Evolutionary conservation across 768 basidiomycete genomes (phyloP), one percentile per base, ranked within the genome.

Genomic region (Lactarius psammicola): DNA sequence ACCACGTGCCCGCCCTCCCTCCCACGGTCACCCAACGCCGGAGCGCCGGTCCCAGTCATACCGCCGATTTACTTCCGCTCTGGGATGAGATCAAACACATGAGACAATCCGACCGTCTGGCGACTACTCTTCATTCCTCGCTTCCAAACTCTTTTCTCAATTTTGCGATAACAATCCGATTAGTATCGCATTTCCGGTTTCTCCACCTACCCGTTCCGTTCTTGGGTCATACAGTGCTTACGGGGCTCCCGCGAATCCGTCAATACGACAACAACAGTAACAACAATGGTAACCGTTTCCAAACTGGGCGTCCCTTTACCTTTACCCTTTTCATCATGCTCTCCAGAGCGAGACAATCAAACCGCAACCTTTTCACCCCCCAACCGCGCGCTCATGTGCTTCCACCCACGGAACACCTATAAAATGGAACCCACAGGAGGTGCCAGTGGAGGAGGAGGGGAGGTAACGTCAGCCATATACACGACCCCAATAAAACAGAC

Each of bases 331-430:
- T 46, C 20, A 30, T 28, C 11, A 34, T 28, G 3, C 53, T 26
- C 59, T 23, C 20, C 31, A 49, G 33, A 17, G 59, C 34, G 56
- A 61, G 20, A 26, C 44, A 60, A 56, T 33, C n/a, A n/a, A 55
- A 56, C 59, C 40, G 53, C 59, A 36, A 56, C 54, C 20, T 30
- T 40, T 49, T 65, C 64, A 66, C 26, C 72, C 74, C 58, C 82
- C 72, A n/a, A 88, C 81, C 28, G 26, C 56, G 31, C 92, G 85
- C 72, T 93, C 85, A 72, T 87, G 87, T 1, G 92, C 90, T 66
- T 89, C 86, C 72, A 91, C 87, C 90, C 89, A 94, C 2, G 91
- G 91, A 4, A 94, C 88, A 15, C 80, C 82, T 82, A 58, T 7
- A 61, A 46, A 33, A 49, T 34, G 53, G 57, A 68, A 31, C 44